A percentile compares a stretch with the other conserved stretches of the same genome.
phyloP scores from a whole-genome alignment of 2,329 filamentous ascomycete genomes.

The Penicillium rolfsii region DNA sequence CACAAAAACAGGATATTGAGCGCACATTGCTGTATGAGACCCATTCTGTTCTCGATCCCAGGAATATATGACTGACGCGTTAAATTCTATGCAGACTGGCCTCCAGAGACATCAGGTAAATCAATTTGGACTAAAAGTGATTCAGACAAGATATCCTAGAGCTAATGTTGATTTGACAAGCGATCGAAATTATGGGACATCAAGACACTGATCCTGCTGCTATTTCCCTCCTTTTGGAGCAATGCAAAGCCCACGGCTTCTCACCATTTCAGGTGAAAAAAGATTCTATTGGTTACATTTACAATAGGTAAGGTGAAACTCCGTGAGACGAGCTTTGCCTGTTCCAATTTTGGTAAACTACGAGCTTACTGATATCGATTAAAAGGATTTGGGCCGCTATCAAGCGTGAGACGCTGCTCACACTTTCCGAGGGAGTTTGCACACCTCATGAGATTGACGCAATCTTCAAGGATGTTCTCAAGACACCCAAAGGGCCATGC shows the following conservation, averaged over 20 bases:
- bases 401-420: constrained; percentile 46
- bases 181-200: constrained; percentile 47
- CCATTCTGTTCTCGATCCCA: not conserved
- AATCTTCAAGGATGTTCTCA: constrained; percentile 44
- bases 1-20: constrained; percentile 46
- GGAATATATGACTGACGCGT: not conserved
- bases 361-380: not conserved
- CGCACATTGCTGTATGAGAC: constrained; percentile 48
- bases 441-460: constrained; percentile 43
- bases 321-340: not conserved
- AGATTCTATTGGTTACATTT: constrained; percentile 46
- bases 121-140: not conserved
- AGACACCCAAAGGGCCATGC: constrained; percentile 43
- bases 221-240: constrained; percentile 35
- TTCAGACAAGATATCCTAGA: too few species aligned
- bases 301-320: constrained; percentile 37
- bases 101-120: constrained; percentile 43
- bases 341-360: not conserved
- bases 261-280: constrained; percentile 43
- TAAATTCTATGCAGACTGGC: constrained; percentile 38
- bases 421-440: constrained; percentile 41
- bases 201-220: constrained; percentile 36
- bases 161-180: constrained; percentile 18
- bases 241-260: constrained; percentile 40
- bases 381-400: constrained; percentile 48